These are phyloP conservation scores for Tetrahymena borealis DNA, from an alignment of 73 alveolate species.

Conservation along the genomic window DNA sequence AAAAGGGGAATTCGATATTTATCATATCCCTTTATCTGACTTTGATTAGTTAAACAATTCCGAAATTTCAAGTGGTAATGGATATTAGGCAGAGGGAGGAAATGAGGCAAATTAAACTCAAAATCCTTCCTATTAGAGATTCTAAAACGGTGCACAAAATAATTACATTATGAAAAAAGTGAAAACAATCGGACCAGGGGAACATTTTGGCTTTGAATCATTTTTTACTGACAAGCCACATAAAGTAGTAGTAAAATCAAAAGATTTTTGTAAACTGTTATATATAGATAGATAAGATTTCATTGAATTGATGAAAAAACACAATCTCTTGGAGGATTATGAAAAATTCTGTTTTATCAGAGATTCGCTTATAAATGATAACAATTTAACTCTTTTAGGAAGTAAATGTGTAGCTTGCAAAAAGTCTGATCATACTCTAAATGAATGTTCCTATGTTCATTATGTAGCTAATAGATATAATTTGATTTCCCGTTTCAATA, in stretches of 20 bases:
- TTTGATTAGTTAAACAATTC: not conserved
- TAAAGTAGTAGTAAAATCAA: constrained; percentile 48
- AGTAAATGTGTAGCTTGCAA: not conserved
- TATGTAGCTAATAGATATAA: not conserved
- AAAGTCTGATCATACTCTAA: not conserved
- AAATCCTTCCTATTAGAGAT: too few species aligned
- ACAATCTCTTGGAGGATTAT: not conserved
- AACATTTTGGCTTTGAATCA: constrained; percentile 46
- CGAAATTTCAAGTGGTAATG: not conserved
- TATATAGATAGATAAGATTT: constrained; percentile 9
- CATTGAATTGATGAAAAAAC: not conserved
- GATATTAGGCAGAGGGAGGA: not conserved
- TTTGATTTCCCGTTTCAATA: not conserved
- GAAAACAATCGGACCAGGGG: constrained; percentile 17
- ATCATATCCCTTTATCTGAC: not conserved
- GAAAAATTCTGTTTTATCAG: constrained; percentile 10
- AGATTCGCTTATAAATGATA: not conserved
- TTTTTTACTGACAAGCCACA: constrained; percentile 53
- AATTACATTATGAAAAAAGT: not conserved
- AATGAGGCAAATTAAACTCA: too few species aligned
- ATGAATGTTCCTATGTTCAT: not conserved
- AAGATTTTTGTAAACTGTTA: constrained; percentile 42
- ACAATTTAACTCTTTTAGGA: not conserved
- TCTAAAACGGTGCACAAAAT: not conserved
- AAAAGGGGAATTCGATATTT: constrained; percentile 25